Evolutionary conservation across 306 rosid species (phyloP).

Genomic region (Pyrus pyrifolia): DNA sequence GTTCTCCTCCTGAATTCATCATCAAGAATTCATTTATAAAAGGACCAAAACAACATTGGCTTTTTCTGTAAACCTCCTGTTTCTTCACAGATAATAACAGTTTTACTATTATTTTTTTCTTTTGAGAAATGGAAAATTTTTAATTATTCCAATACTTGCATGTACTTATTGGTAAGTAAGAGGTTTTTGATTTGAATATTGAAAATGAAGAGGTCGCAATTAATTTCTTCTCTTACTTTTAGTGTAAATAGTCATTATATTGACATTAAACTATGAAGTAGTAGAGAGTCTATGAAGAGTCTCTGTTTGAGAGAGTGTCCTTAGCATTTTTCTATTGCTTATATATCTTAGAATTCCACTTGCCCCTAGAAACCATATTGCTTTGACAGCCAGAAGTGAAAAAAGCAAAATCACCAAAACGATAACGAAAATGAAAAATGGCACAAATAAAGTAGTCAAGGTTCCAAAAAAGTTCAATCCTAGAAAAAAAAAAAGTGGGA

Average conservation of each 20-base stretch:
- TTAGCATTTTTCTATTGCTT: too few species aligned
- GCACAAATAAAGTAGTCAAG: slow-evolving; percentile 26
- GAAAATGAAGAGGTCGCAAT: too few species aligned
- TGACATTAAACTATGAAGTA: too few species aligned
- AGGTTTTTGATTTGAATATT: too few species aligned
- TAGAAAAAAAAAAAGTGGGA: slow-evolving; percentile 13
- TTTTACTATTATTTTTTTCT: not conserved
- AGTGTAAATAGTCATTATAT: too few species aligned
- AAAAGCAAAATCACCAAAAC: slow-evolving; percentile 10
- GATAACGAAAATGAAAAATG: slow-evolving; percentile 15
- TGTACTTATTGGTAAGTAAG: not conserved
- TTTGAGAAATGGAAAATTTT: not conserved
- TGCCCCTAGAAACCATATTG: not conserved
- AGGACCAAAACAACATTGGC: not conserved
- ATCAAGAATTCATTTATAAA: slow-evolving; percentile 4
- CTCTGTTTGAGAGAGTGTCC: too few species aligned
- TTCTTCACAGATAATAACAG: not conserved
- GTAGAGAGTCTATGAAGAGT: too few species aligned
- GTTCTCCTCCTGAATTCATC: slow-evolving; percentile 65
- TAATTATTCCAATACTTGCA: not conserved
- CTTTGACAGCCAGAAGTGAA: slow-evolving; percentile 13
- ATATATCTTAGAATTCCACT: not conserved
- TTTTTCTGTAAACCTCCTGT: not conserved
- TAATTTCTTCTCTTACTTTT: too few species aligned
- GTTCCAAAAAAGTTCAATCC: slow-evolving; percentile 17